Conservation (phyloP, 805 yeast genomes). For the Monosporozyma unispora region DNA sequence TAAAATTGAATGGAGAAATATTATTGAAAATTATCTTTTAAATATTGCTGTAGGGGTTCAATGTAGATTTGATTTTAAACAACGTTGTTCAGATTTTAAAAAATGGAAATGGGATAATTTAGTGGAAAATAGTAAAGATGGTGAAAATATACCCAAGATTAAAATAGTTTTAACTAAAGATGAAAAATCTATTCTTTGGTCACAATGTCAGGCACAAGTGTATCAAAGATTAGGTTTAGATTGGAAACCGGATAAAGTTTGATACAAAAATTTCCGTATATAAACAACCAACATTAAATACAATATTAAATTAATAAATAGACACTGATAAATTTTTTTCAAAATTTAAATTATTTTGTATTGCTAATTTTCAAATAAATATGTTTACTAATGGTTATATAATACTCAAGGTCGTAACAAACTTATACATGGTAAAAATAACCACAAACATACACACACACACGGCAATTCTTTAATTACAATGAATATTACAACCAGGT, state of each 20-base stretch:
- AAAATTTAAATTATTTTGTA: no score
- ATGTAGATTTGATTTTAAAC: slow-evolving; percentile 56
- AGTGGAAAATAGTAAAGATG: slow-evolving; percentile 15
- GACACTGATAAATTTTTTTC: no score
- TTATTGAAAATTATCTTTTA: slow-evolving; percentile 59
- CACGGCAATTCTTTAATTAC: no score
- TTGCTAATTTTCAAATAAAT: no score
- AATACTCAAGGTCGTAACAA: no score
- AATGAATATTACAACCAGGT: no score
- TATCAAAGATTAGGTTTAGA: slow-evolving; percentile 51
- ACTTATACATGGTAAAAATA: no score
- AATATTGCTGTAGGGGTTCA: slow-evolving; percentile 64
- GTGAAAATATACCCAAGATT: background rate
- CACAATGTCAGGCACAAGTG: slow-evolving; percentile 50
- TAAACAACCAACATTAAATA: no score
- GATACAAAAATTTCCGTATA: no score
- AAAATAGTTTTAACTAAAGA: slow-evolving; percentile 37
- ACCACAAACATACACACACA: no score
- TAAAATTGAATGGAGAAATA: slow-evolving; percentile 61
- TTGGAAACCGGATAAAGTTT: slow-evolving; percentile 43
- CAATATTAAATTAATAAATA: no score
- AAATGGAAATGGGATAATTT: slow-evolving; percentile 32
- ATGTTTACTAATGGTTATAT: no score
- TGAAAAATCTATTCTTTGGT: slow-evolving; percentile 54
- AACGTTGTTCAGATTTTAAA: slow-evolving; percentile 39